A percentile compares a stretch with the other conserved stretches of the same genome.
Conservation (phyloP, 2,329 filamentous ascomycete species). For the Sclerotiophoma versabilis region DNA sequence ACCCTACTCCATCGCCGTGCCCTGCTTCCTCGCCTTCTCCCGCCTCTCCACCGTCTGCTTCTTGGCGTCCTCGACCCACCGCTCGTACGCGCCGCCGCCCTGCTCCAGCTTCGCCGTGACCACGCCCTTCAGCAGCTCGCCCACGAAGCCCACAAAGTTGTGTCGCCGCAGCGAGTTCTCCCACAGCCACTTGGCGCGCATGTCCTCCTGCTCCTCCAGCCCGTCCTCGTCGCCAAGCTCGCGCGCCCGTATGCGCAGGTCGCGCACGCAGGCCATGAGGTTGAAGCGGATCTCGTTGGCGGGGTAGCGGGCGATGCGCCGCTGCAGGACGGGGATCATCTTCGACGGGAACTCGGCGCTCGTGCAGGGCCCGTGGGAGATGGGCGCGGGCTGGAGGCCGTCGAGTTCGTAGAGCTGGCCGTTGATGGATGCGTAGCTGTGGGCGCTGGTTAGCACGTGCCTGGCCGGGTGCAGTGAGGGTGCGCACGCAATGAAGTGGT, state of each 20-base stretch:
- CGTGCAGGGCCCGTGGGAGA: constrained; percentile 80
- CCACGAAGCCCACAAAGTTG: constrained; percentile 96
- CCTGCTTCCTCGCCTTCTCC: constrained; percentile 54
- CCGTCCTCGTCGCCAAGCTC: constrained; percentile 84
- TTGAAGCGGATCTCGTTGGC: constrained; percentile 93
- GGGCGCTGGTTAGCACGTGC: background rate
- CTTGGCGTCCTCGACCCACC: constrained; percentile 75
- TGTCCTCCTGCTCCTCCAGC: constrained; percentile 79
- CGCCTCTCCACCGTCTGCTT: constrained; percentile 60
- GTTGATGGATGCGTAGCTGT: constrained; percentile 76
- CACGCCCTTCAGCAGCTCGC: constrained; percentile 87
- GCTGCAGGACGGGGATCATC: constrained; percentile 86
- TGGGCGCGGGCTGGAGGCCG: constrained; percentile 90
- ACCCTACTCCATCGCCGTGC: constrained; percentile 31
- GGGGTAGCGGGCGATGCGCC: constrained; percentile 84
- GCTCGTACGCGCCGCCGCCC: constrained; percentile 70
- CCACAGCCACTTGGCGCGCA: constrained; percentile 87
- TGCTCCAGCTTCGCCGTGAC: constrained; percentile 75
- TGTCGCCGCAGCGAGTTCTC: constrained; percentile 91
- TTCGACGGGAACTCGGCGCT: constrained; percentile 77
- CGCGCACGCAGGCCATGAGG: constrained; percentile 87
- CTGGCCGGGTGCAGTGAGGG: background rate
- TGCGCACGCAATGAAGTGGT: constrained; percentile 84
- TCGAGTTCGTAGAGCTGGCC: constrained; percentile 91
- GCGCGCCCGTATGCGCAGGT: constrained; percentile 76